Evolutionary conservation across 2,329 filamentous ascomycete genomes (phyloP).

Genomic region (Monosporascus sp.): DNA sequence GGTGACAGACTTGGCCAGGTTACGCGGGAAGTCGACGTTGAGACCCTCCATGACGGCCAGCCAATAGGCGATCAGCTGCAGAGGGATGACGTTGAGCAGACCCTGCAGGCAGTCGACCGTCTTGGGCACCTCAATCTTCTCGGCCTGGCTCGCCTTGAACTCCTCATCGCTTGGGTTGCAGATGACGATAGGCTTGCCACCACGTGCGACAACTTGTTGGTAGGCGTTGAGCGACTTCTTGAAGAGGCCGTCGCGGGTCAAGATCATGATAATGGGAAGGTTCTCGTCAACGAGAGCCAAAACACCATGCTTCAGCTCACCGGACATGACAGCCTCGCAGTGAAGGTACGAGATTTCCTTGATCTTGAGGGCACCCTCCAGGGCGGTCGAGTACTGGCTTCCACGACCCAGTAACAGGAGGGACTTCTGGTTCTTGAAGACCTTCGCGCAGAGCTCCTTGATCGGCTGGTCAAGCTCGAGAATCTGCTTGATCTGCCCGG

Average conservation of each 20-base stretch:
- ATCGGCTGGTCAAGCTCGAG: conserved; percentile 88
- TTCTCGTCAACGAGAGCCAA: conserved; percentile 96
- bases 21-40: conserved; percentile 97
- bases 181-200: conserved; percentile 95
- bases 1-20: conserved; percentile 97
- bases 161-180: conserved; percentile 89
- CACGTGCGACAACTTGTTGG: conserved; percentile 96
- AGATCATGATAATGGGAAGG: conserved; percentile 98
- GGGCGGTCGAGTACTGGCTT: conserved; percentile 91
- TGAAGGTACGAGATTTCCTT: conserved; percentile 99
- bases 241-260: conserved; percentile 93
- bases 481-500: conserved; percentile 86
- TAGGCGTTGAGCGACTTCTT: conserved; percentile 99
- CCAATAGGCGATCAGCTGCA: conserved; percentile 99
- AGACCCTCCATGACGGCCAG: conserved; percentile 91
- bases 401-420: conserved; percentile 89
- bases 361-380: conserved; percentile 97
- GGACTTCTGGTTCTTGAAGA: conserved; percentile 96
- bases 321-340: conserved; percentile 99
- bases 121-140: conserved; percentile 96
- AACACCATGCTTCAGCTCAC: conserved; percentile 98
- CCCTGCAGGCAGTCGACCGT: conserved; percentile 95
- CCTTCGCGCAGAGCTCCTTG: conserved; percentile 88
- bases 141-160: conserved; percentile 81
- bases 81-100: conserved; percentile 92